These are phyloP conservation scores for Lotmaria passim DNA, from an alignment of 208 protist genomes.

Conservation along the genomic window DNA sequence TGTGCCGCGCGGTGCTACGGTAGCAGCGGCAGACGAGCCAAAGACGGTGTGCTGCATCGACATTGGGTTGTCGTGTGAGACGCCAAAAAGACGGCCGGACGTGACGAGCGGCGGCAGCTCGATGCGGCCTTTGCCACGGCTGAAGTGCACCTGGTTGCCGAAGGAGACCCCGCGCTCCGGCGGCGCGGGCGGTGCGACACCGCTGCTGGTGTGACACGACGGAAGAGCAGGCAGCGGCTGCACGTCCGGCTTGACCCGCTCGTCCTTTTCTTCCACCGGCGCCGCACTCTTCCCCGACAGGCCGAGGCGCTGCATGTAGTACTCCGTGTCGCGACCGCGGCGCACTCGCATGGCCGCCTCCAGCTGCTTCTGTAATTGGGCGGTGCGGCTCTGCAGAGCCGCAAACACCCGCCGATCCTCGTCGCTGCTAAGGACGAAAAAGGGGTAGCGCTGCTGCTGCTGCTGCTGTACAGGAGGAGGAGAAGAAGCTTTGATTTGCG, in stretches of 20 bases:
- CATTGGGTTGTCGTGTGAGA: constrained; percentile 8
- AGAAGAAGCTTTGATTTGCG: not conserved
- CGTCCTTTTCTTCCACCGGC: constrained; percentile 1
- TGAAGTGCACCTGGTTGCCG: constrained; percentile 45
- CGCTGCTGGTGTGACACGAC: not conserved
- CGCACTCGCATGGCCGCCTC: constrained; percentile 40
- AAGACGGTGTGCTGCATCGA: constrained; percentile 21
- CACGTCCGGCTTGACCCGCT: not conserved
- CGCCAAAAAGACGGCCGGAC: constrained; percentile 34
- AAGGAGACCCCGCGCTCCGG: constrained; percentile 61
- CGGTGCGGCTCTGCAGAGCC: constrained; percentile 60
- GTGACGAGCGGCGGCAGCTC: constrained; percentile 66
- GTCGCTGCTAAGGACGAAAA: constrained; percentile 30
- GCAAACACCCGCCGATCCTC: constrained; percentile 59
- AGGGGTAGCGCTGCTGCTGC: constrained; percentile 6
- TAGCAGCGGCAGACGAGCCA: constrained; percentile 4
- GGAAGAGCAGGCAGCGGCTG: not conserved
- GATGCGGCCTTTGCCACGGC: constrained; percentile 40
- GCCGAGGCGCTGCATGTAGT: constrained; percentile 57
- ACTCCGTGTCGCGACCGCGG: constrained; percentile 52
- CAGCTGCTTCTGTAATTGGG: constrained; percentile 56
- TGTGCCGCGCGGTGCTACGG: not conserved
- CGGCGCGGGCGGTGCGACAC: constrained; percentile 23
- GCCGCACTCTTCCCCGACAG: constrained; percentile 13
- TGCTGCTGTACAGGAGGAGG: too few species aligned